These are phyloP conservation scores for Phytophthora aleatoria DNA, from an alignment of 352 stramenopile species.

Conservation along the genomic window DNA sequence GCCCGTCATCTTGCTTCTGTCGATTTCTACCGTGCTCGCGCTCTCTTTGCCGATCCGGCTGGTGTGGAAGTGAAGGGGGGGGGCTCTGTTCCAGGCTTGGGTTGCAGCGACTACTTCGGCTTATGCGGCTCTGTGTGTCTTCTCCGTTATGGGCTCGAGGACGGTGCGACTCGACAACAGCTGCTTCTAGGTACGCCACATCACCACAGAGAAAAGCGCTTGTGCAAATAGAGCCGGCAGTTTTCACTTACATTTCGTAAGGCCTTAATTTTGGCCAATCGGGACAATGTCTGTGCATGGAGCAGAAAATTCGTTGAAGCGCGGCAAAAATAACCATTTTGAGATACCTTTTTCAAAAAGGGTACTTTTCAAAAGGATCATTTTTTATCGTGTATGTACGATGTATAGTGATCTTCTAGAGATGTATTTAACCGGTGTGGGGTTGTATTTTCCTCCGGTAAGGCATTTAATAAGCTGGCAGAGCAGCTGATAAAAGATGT, in stretches of 20 bases:
- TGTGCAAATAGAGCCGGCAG: conserved; percentile 27
- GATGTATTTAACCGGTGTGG: too few species aligned
- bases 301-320: background rate
- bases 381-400: background rate
- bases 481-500: too few species aligned
- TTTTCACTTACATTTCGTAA: conserved; percentile 29
- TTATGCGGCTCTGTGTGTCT: conserved; percentile 29
- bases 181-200: conserved; percentile 32
- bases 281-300: background rate
- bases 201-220: conserved; percentile 32
- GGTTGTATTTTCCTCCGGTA: too few species aligned
- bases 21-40: conserved; percentile 4
- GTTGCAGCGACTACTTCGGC: conserved; percentile 22
- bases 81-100: conserved; percentile 2
- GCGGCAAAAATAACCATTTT: background rate
- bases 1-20: conserved; percentile 32
- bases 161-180: conserved; percentile 40
- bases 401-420: too few species aligned
- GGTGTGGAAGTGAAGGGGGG: conserved; percentile 15
- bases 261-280: conserved; percentile 14
- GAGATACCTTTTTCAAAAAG: background rate
- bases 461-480: too few species aligned
- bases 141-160: conserved; percentile 36
- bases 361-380: background rate
- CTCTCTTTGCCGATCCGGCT: conserved; percentile 13